Conservation (phyloP, 768 basidiomycete genomes). For the Phylloporus arenicola region DNA sequence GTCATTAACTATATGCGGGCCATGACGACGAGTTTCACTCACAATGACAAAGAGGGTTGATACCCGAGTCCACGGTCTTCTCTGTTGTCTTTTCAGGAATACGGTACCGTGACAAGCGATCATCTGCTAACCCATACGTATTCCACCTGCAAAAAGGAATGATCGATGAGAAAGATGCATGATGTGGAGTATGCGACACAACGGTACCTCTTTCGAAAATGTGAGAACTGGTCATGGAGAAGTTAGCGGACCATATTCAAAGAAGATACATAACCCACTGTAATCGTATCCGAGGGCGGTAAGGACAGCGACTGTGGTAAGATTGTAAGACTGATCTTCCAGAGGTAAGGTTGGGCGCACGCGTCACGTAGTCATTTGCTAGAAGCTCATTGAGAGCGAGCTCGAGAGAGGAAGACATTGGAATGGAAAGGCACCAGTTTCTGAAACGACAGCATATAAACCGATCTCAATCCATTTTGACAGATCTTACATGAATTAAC, state of each 20-base stretch:
- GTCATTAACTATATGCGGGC: not conserved
- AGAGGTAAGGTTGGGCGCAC: not conserved
- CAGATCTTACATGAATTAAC: too few relatives aligned
- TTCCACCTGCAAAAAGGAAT: not conserved
- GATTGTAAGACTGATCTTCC: not conserved
- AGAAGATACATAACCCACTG: not conserved
- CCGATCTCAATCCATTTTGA: too few relatives aligned
- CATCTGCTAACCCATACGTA: not conserved
- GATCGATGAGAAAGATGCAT: not conserved
- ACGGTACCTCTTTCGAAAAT: slow-evolving; percentile 1
- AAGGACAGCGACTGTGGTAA: not conserved
- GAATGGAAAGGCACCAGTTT: too few relatives aligned
- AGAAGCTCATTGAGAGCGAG: too few relatives aligned
- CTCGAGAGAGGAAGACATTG: too few relatives aligned
- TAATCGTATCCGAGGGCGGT: not conserved
- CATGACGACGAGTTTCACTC: not conserved
- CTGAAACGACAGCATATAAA: too few relatives aligned
- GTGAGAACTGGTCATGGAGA: not conserved
- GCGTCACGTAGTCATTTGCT: too few relatives aligned
- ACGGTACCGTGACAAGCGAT: not conserved
- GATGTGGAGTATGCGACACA: not conserved
- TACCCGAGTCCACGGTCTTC: not conserved
- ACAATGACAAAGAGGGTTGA: not conserved
- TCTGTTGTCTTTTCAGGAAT: not conserved
- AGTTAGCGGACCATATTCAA: not conserved